Evolutionary conservation across 139 green algal species (phyloP).

Genomic region (Desmodesmus armatus): DNA sequence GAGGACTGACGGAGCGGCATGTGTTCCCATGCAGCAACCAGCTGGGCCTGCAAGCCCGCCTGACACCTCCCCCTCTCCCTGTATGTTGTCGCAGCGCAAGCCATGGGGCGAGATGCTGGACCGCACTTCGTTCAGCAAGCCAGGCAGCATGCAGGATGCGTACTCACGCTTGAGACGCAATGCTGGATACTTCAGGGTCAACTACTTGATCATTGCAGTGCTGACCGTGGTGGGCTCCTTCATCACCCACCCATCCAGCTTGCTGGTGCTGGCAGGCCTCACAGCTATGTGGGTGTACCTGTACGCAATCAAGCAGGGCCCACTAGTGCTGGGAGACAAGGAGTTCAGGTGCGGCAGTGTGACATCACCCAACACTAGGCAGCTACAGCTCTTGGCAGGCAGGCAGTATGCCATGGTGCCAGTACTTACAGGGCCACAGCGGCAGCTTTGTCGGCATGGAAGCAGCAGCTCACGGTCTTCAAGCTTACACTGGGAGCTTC

Average conservation of each 20-base stretch:
- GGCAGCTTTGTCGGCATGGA: background rate
- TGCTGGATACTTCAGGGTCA: slow-evolving; percentile 91
- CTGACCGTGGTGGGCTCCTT: slow-evolving; percentile 73
- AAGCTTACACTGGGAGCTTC: background rate
- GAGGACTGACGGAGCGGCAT: too few relatives aligned
- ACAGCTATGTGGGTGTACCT: slow-evolving; percentile 86
- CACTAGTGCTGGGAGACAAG: slow-evolving; percentile 83
- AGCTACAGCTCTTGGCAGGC: background rate
- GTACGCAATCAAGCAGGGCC: slow-evolving; percentile 79
- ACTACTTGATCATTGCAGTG: slow-evolving; percentile 89
- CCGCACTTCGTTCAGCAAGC: slow-evolving; percentile 79
- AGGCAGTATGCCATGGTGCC: background rate
- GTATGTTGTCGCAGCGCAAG: slow-evolving; percentile 86
- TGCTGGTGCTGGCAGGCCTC: slow-evolving; percentile 84
- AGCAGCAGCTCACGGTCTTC: too few relatives aligned
- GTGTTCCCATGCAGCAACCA: background rate
- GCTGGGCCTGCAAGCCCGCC: background rate
- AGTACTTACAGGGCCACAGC: background rate
- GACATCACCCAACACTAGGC: too few relatives aligned
- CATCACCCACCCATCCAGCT: slow-evolving; percentile 76
- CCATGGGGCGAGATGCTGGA: slow-evolving; percentile 93
- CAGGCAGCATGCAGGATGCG: slow-evolving; percentile 82
- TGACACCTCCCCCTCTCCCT: background rate
- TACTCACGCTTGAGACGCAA: slow-evolving; percentile 87
- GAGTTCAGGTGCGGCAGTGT: slow-evolving; percentile 72